Evolutionary conservation across 768 basidiomycete genomes (phyloP), one percentile per base, ranked within the genome.

Genomic region (Kwoniella dendrophila): DNA sequence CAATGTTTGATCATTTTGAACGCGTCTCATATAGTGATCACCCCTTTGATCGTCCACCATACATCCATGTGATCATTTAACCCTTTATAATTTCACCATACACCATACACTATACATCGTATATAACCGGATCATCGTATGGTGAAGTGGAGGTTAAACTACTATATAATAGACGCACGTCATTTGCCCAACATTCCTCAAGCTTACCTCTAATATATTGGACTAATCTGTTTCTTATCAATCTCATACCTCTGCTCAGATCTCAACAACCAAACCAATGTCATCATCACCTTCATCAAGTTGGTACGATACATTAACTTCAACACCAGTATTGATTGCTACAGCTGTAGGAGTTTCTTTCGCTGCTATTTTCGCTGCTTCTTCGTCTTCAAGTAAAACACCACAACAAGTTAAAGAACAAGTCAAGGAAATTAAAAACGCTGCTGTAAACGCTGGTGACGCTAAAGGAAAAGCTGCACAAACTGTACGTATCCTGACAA

Each of bases 231-330:
- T n/a, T n/a, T n/a, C n/a, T n/a, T 2, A 38, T 24, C 55, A 56
- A 58, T 58, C 45, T 58, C 56, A 14, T 20, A 45, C 12, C 47
- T 47, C n/a, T n/a, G n/a, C n/a, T n/a, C n/a, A n/a, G n/a, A n/a
- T n/a, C n/a, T n/a, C n/a, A n/a, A n/a, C n/a, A n/a, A n/a, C n/a
- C n/a, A n/a, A n/a, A n/a, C n/a, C n/a, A n/a, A n/a, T n/a, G n/a
- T 58, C 56, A 14, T 22, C n/a, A 22, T 36, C 51, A 52, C 20
- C 20, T 10, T 38, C 51, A n/a, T 41, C 43, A 33, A 20, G 40
- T 20, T 74, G 69, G 72, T 65, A 60, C 60, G 69, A 73, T 4
- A 69, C 65, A 12, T 52, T 73, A 26, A 69, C 68, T 30, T 70
- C 72, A 8, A 63, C 70, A 4, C 72, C 69, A 16, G 69, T 64